Evolutionary conservation across 345 rosid species (phyloP).

Genomic region (Eucalyptus erythrocorys): DNA sequence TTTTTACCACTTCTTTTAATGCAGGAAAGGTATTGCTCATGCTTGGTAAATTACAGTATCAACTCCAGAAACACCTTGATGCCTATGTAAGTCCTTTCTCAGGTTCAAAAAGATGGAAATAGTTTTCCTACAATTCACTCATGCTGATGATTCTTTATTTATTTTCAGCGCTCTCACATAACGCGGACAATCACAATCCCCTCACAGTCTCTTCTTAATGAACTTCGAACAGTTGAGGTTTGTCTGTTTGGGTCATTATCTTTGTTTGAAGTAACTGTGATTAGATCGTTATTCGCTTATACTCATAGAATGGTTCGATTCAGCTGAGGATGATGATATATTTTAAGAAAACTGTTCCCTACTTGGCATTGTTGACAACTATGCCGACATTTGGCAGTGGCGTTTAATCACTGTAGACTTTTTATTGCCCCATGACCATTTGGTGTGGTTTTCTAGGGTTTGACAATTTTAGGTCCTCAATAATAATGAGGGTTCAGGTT

Average conservation of each 20-base stretch:
- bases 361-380: neutral
- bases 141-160: neutral
- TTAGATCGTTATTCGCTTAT: neutral
- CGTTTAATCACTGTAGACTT: neutral
- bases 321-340: neutral
- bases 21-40: slow-evolving; percentile 69
- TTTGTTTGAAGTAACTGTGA: neutral
- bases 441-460: neutral
- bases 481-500: neutral
- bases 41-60: slow-evolving; percentile 88
- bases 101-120: neutral
- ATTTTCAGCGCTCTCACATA: slow-evolving; percentile 79
- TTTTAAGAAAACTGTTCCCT: neutral
- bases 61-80: slow-evolving; percentile 80
- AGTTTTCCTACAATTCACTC: neutral
- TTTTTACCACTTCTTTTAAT: neutral
- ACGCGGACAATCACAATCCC: slow-evolving; percentile 76
- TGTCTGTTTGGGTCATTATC: slow-evolving; percentile 11
- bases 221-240: slow-evolving; percentile 96
- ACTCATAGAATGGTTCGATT: neutral
- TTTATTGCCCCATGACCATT: neutral
- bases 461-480: neutral
- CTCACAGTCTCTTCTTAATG: slow-evolving; percentile 92
- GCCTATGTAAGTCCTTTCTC: slow-evolving; percentile 57
- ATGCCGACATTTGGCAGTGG: neutral